Percentiles rank a stretch among this genome's conserved stretches.
Conservation (phyloP, 148 eudicot species). For the Silene conica region DNA sequence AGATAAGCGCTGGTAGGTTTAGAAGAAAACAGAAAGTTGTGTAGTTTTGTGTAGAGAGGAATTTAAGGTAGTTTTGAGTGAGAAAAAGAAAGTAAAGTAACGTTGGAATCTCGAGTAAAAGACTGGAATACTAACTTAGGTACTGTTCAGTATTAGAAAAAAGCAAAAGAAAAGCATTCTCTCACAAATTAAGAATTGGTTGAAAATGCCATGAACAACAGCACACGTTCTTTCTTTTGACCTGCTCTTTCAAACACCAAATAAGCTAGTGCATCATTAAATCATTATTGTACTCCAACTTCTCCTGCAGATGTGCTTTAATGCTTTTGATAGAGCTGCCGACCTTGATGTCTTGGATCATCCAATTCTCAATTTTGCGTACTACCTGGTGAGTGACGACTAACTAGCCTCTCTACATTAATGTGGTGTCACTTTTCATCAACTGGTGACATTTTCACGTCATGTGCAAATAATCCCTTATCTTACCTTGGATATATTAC, state of each 20-base stretch:
- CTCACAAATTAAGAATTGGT: too few species aligned
- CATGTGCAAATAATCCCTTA: not conserved
- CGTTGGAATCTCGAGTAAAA: too few species aligned
- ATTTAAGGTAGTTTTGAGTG: too few species aligned
- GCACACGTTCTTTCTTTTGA: too few species aligned
- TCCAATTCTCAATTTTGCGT: constrained; percentile 65
- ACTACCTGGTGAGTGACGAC: constrained; percentile 63
- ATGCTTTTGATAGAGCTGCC: constrained; percentile 84
- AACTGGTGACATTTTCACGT: not conserved
- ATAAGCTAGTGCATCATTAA: not conserved
- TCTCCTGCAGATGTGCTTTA: constrained; percentile 72
- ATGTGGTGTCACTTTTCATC: not conserved
- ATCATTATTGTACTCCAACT: not conserved
- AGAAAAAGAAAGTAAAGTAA: too few species aligned
- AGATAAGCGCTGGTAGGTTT: too few species aligned
- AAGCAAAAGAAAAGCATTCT: too few species aligned
- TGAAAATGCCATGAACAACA: too few species aligned
- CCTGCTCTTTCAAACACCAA: not conserved
- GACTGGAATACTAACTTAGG: too few species aligned
- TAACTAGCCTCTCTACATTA: not conserved
- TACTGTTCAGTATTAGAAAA: too few species aligned
- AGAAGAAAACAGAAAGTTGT: too few species aligned
- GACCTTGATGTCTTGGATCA: constrained; percentile 83
- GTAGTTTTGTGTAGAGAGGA: too few species aligned
- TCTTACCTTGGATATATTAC: not conserved